Base-by-base conservation (phyloP, 1,284 basidiomycete genomes). In the Rhizoctonia solani region DNA sequence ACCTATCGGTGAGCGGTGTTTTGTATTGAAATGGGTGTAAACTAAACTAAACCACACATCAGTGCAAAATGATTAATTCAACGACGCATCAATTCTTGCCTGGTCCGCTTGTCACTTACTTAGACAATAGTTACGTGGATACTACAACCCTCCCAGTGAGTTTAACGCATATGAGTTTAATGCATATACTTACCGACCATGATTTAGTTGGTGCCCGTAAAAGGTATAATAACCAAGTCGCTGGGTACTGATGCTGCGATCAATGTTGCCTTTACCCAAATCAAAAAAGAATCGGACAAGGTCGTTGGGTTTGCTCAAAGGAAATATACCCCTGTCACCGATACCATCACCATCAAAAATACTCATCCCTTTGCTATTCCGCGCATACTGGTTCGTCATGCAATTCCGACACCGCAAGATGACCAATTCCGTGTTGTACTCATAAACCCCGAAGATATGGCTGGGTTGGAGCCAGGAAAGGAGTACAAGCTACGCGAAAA, bases 221-320 rank as follows among this genome's bases (percentile, higher is more conserved):
- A 68, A n/a, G 66, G 65, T 25, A 32, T 49, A 6, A 65, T 87
- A 76, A 74, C 75, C 29, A 85, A 83, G 74, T 81, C 81, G 4
- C 79, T 87, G n/a, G 85, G 85, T 21, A 75, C 79, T 25, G 85
- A 86, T 73, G 71, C 80, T 1, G 77, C 80, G 1, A 76, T 82
- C 41, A 78, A 81, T 66, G 77, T 86, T 41, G 79, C 79, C 32
- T 85, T 83, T 74, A 72, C 75, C 9, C 82, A 82, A 56, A 76
- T 74, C 23, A 74, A 76, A 25, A 44, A 66, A 23, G 54, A 50
- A 25, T 25, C 50, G 23, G 39, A 65, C 21, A 16, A 52, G 8
- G 19, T 39, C 25, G 29, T 25, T 19, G 27, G 44, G 14, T 70
- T 71, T 44, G 67, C 56, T 11, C 54, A 41, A 25, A 47, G 68